phyloP scores from a whole-genome alignment of 2,329 filamentous ascomycete genomes.

The Phoma sp. region DNA sequence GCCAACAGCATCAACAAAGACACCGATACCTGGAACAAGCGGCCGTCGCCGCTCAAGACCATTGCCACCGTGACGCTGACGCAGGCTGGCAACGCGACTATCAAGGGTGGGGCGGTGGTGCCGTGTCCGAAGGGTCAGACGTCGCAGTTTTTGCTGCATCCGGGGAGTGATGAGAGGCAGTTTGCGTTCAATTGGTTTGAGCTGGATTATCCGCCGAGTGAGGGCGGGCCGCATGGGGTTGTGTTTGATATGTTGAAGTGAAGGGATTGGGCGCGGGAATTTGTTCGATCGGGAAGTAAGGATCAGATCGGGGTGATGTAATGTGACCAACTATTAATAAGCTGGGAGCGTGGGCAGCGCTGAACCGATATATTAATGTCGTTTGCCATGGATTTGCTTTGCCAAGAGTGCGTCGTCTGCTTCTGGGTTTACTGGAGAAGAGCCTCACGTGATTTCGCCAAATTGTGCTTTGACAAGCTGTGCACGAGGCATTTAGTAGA shows the following conservation, averaged over 20 bases:
- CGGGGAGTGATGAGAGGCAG: constrained; percentile 18
- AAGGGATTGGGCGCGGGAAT: not conserved
- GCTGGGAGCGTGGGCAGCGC: no score
- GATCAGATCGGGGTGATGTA: no score
- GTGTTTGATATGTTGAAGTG: constrained; percentile 36
- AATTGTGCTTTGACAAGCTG: no score
- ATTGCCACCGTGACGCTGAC: constrained; percentile 29
- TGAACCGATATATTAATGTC: no score
- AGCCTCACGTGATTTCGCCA: no score
- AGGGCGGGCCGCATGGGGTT: constrained; percentile 38
- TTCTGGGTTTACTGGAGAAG: no score
- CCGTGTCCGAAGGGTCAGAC: constrained; percentile 29
- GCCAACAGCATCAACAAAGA: constrained; percentile 32
- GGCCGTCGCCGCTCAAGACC: constrained; percentile 21
- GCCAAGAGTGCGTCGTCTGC: no score
- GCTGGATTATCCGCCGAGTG: constrained; percentile 25
- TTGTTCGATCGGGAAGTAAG: no score
- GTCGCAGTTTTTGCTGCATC: constrained; percentile 38
- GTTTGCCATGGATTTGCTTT: no score
- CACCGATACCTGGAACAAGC: constrained; percentile 37
- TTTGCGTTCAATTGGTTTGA: constrained; percentile 41
- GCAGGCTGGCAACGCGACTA: constrained; percentile 12
- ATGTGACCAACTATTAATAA: no score
- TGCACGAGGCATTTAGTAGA: no score
- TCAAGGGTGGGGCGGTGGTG: constrained; percentile 24